Evolutionary conservation across 768 basidiomycete genomes (phyloP).

Genomic region (Boletus eberwhitei): DNA sequence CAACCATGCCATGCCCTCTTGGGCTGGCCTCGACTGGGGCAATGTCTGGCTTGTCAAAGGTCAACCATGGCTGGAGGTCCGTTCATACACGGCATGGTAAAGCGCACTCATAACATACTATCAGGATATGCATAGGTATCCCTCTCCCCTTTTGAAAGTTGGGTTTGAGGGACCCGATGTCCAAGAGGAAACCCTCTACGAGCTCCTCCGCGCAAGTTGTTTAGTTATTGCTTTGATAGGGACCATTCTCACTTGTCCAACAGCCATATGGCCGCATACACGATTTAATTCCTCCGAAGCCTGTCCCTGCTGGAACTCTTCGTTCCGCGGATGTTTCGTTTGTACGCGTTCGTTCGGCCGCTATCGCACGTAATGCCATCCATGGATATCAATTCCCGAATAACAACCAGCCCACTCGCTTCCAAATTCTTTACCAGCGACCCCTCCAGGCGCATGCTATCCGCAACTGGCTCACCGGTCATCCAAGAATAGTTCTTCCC

Average conservation of each 20-base stretch:
- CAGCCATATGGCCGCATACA: conserved; percentile 82
- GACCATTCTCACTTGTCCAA: conserved; percentile 5
- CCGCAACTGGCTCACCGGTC: conserved; percentile 78
- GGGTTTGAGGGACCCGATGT: conserved; percentile 88
- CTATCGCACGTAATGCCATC: conserved; percentile 78
- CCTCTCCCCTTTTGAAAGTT: conserved; percentile 69
- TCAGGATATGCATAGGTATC: conserved; percentile 84
- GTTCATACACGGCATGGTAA: conserved; percentile 4
- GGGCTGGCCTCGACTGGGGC: conserved; percentile 51
- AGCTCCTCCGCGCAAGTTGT: conserved; percentile 65
- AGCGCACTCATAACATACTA: neutral
- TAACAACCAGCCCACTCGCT: conserved; percentile 34
- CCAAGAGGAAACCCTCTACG: conserved; percentile 74
- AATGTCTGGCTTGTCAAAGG: conserved; percentile 74
- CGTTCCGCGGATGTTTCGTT: conserved; percentile 68
- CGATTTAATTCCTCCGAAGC: conserved; percentile 57
- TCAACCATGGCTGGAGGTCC: conserved; percentile 76
- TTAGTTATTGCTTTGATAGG: neutral
- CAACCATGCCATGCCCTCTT: conserved; percentile 57
- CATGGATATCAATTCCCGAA: conserved; percentile 52
- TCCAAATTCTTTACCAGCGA: conserved; percentile 58
- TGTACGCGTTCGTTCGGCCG: conserved; percentile 60
- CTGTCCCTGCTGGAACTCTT: conserved; percentile 61
- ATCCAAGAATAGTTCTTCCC: conserved; percentile 83
- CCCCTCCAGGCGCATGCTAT: conserved; percentile 65